These are phyloP conservation scores for Alternaria arbusti DNA, from an alignment of 2,329 filamentous ascomycete species.

Conservation along the genomic window DNA sequence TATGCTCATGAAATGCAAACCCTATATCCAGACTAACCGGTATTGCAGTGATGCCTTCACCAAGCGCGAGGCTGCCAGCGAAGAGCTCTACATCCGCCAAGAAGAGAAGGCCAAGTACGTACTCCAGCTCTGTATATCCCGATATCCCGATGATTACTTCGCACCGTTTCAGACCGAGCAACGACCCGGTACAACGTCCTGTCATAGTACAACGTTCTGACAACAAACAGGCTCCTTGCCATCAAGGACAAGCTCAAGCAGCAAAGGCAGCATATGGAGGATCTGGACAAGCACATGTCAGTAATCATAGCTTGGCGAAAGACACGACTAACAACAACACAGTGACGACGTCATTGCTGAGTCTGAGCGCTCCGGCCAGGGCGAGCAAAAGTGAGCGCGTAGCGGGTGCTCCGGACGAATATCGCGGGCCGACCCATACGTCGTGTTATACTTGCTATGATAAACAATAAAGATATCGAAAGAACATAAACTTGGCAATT, in stretches of 20 bases:
- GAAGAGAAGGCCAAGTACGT: conserved; percentile 84
- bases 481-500: background rate
- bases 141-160: background rate
- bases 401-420: background rate
- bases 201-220: conserved; percentile 20
- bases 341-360: conserved; percentile 80
- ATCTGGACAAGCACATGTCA: conserved; percentile 87
- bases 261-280: conserved; percentile 83
- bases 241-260: conserved; percentile 73
- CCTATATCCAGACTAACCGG: conserved; percentile 9
- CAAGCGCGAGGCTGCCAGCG: conserved; percentile 85
- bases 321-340: conserved; percentile 24
- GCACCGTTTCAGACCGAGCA: background rate
- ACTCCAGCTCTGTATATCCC: background rate
- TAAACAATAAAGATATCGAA: conserved; percentile 10
- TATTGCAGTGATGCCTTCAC: conserved; percentile 82
- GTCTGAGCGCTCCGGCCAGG: conserved; percentile 68
- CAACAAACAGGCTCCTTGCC: conserved; percentile 64
- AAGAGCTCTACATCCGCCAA: conserved; percentile 83
- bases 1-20: background rate
- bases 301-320: conserved; percentile 36
- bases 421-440: background rate
- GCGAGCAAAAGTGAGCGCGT: conserved; percentile 58
- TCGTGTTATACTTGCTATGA: conserved; percentile 3
- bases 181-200: conserved; percentile 9